These are phyloP conservation scores for Striga hermonthica DNA, from an alignment of 305 asterid genomes.

Conservation along the genomic window DNA sequence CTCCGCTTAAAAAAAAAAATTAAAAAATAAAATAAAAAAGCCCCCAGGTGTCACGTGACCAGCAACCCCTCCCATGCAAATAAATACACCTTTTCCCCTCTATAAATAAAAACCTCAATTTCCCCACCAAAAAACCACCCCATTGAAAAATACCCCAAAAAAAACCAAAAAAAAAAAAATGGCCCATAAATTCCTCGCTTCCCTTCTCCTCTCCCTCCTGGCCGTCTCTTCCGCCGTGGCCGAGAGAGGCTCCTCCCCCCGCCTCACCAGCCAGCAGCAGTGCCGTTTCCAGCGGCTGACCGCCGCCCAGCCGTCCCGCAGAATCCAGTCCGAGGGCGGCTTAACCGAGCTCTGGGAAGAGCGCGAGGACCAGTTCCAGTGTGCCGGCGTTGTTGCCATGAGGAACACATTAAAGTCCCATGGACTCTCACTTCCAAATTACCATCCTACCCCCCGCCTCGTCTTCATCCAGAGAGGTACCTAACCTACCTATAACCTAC, in stretches of 20 bases:
- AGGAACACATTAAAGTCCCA: conserved; percentile 42
- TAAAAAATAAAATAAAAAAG: no score
- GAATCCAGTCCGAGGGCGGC: conserved; percentile 60
- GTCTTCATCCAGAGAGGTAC: conserved; percentile 55
- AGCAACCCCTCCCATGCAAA: neutral
- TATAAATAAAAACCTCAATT: neutral
- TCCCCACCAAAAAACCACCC: no score
- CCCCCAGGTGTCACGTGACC: neutral
- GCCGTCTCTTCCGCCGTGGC: conserved; percentile 37
- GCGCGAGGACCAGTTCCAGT: conserved; percentile 53
- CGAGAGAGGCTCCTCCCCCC: conserved; percentile 16
- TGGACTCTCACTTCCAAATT: conserved; percentile 59
- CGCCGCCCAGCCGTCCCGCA: conserved; percentile 41
- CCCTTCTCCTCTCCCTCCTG: conserved; percentile 36
- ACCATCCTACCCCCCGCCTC: conserved; percentile 64
- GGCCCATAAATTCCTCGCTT: conserved; percentile 40
- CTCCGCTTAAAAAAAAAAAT: no score
- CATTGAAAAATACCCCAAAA: no score
- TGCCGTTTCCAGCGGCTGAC: conserved; percentile 57
- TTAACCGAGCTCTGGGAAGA: conserved; percentile 58
- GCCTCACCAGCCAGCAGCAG: conserved; percentile 46
- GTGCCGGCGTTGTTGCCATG: conserved; percentile 61
- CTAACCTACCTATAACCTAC: neutral
- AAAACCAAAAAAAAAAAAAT: conserved; percentile 2
- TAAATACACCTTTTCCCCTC: neutral